phyloP scores from a whole-genome alignment of 2,329 filamentous ascomycete genomes.

The Cercospora sp. region DNA sequence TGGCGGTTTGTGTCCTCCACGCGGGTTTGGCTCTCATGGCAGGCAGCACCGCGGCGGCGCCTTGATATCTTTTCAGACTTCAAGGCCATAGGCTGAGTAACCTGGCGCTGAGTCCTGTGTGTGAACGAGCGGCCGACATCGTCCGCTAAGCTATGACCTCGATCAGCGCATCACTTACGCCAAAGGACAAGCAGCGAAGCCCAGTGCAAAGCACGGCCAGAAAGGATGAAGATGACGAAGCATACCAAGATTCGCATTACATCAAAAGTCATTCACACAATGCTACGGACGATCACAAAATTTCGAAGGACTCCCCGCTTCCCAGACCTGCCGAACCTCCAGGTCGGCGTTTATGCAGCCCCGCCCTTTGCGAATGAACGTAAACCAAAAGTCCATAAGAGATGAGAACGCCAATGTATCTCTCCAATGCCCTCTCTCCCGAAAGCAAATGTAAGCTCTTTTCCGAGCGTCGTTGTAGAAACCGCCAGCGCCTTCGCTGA shows the following conservation, averaged over 20 bases:
- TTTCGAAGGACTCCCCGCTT: neutral
- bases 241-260: neutral
- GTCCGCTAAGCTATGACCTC: neutral
- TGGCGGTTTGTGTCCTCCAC: neutral
- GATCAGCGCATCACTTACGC: neutral
- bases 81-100: neutral
- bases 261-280: neutral
- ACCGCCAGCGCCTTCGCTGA: slow-evolving; percentile 3
- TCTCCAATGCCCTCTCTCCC: neutral
- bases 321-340: neutral
- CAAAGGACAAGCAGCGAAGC: neutral
- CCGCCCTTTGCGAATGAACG: neutral
- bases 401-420: neutral
- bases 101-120: neutral
- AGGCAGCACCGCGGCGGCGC: neutral
- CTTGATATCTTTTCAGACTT: neutral
- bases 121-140: neutral
- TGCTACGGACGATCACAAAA: neutral
- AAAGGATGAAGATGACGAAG: neutral
- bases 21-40: neutral
- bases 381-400: neutral
- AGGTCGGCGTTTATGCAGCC: neutral
- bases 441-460: slow-evolving; percentile 1
- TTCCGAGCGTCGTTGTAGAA: slow-evolving; percentile 4
- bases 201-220: neutral